Conservation (phyloP, 148 eudicot genomes). For the Nepenthes gracilis region DNA sequence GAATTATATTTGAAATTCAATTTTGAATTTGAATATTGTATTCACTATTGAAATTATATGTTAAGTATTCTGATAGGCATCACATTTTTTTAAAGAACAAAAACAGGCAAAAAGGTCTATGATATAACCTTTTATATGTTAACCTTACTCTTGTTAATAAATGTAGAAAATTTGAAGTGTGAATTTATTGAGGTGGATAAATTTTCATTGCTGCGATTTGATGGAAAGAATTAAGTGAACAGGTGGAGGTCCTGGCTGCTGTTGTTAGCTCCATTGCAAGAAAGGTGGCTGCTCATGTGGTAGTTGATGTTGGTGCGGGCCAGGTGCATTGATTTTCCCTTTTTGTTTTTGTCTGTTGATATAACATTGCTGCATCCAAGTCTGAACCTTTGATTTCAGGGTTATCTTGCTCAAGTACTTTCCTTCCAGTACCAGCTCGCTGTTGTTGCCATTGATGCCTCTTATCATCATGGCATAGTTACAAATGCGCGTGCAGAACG, state of each 20-base stretch:
- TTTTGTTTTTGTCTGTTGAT: neutral
- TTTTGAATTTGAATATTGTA: too few species aligned
- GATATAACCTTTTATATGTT: too few species aligned
- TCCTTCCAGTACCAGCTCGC: constrained; percentile 62
- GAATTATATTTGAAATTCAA: too few species aligned
- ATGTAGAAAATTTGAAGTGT: too few species aligned
- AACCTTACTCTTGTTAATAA: too few species aligned
- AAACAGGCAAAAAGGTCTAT: too few species aligned
- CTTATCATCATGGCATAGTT: constrained; percentile 76
- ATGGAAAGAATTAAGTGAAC: constrained; percentile 7
- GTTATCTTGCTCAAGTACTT: constrained; percentile 90
- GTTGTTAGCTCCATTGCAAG: constrained; percentile 47
- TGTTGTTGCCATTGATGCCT: constrained; percentile 83
- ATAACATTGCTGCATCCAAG: neutral
- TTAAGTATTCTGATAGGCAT: too few species aligned
- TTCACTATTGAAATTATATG: too few species aligned
- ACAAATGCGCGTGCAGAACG: constrained; percentile 74
- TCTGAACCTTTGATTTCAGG: constrained; percentile 30
- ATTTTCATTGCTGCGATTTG: too few species aligned
- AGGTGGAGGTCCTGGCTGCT: constrained; percentile 74
- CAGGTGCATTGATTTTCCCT: constrained; percentile 42
- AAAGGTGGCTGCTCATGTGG: constrained; percentile 37
- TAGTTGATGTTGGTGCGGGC: constrained; percentile 94
- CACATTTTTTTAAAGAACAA: too few species aligned
- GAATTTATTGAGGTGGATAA: neutral